A percentile compares a stretch with the other conserved stretches of the same genome.
phyloP scores from a whole-genome alignment of 768 basidiomycete genomes.

The Boletus barrowsii region DNA sequence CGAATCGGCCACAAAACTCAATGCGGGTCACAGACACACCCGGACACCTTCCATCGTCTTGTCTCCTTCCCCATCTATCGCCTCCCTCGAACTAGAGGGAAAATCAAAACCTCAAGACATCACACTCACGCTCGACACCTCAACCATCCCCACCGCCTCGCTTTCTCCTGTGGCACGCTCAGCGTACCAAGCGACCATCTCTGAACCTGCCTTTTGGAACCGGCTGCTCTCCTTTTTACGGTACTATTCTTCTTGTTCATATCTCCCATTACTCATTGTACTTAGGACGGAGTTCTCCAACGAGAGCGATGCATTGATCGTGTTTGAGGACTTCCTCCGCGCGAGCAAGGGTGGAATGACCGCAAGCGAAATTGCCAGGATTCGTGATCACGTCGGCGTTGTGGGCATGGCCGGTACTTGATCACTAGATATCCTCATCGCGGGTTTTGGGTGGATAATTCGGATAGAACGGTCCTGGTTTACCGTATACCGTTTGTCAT shows the following conservation, averaged over 20 bases:
- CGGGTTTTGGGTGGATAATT: slow-evolving; percentile 3
- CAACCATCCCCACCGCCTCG: slow-evolving; percentile 45
- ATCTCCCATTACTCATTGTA: background rate
- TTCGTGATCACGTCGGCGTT: slow-evolving; percentile 84
- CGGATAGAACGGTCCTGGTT: background rate
- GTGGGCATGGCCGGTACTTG: slow-evolving; percentile 85
- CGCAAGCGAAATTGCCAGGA: slow-evolving; percentile 85
- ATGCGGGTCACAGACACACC: slow-evolving; percentile 44
- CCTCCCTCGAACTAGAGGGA: slow-evolving; percentile 39
- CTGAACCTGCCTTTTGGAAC: slow-evolving; percentile 79
- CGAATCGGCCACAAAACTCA: slow-evolving; percentile 24
- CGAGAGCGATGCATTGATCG: slow-evolving; percentile 60
- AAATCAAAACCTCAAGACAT: slow-evolving; percentile 51
- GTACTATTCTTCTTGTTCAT: slow-evolving; percentile 27
- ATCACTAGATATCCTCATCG: background rate
- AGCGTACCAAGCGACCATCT: slow-evolving; percentile 46
- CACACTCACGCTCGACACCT: slow-evolving; percentile 63
- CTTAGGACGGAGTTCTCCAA: slow-evolving; percentile 59
- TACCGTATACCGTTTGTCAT: slow-evolving; percentile 17
- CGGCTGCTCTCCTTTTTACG: slow-evolving; percentile 62
- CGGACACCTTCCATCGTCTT: slow-evolving; percentile 78
- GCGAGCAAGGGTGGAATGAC: slow-evolving; percentile 79
- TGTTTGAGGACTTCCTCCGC: slow-evolving; percentile 85
- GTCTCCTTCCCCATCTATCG: slow-evolving; percentile 66
- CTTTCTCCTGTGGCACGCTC: slow-evolving; percentile 36